A percentile compares a stretch with the other conserved stretches of the same genome.
These are phyloP conservation scores for Calonectria pseudoreteaudii DNA, from an alignment of 2,329 filamentous ascomycete genomes.

Conservation along the genomic window DNA sequence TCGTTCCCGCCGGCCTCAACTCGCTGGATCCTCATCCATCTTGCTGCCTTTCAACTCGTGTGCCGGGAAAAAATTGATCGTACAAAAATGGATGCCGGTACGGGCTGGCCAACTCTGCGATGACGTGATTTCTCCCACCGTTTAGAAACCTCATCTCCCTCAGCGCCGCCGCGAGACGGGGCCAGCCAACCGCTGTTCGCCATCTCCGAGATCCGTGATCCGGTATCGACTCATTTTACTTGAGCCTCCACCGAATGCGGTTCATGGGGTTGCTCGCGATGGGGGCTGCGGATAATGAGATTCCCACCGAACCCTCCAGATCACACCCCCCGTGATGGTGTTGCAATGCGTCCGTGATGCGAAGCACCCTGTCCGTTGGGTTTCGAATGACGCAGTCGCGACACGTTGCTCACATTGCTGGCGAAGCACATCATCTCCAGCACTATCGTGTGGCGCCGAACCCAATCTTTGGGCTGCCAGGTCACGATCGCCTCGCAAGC, in stretches of 20 bases:
- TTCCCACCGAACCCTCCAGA: constrained; percentile 6
- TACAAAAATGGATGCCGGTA: background rate
- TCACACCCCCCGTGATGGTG: constrained; percentile 9
- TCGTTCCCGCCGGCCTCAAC: constrained; percentile 24
- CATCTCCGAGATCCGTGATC: constrained; percentile 36
- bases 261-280: background rate
- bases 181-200: constrained; percentile 24
- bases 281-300: constrained; percentile 12
- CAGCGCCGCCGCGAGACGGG: constrained; percentile 12
- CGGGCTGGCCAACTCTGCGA: constrained; percentile 19
- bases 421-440: constrained; percentile 38
- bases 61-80: background rate
- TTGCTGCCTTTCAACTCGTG: background rate
- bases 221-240: constrained; percentile 21
- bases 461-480: constrained; percentile 27
- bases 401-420: constrained; percentile 32
- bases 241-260: background rate
- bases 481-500: constrained; percentile 17
- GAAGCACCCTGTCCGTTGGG: background rate
- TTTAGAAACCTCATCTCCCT: constrained; percentile 19
- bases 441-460: constrained; percentile 27
- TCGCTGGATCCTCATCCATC: background rate
- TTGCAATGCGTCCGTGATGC: constrained; percentile 20
- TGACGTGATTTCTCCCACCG: constrained; percentile 31
- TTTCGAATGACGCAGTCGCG: constrained; percentile 22